These are phyloP conservation scores for Aureobasidium lini DNA, from an alignment of 2,329 filamentous ascomycete species.

Conservation along the genomic window DNA sequence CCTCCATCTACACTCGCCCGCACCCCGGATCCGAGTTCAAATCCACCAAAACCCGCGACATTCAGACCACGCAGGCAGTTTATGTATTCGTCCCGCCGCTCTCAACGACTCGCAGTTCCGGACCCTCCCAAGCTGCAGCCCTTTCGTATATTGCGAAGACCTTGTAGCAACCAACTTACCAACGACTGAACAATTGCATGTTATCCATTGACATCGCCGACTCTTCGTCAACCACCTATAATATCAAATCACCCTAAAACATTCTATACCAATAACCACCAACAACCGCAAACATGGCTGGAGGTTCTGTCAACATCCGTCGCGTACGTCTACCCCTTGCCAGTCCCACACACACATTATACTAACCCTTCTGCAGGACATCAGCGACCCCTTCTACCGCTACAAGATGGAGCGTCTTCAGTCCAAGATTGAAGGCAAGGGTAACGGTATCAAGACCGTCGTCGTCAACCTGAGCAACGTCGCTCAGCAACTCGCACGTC, in stretches of 20 bases:
- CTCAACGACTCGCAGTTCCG: constrained; percentile 88
- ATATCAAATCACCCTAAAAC: constrained; percentile 16
- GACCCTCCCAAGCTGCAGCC: constrained; percentile 91
- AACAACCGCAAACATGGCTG: constrained; percentile 71
- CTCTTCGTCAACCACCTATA: constrained; percentile 16
- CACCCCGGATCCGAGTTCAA: constrained; percentile 4
- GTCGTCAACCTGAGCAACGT: constrained; percentile 95
- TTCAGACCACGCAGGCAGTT: constrained; percentile 44
- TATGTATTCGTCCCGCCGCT: constrained; percentile 99
- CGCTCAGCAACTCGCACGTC: constrained; percentile 82
- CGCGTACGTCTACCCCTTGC: constrained; percentile 42
- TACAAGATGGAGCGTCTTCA: constrained; percentile 99
- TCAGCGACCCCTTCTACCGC: constrained; percentile 97
- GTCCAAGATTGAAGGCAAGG: constrained; percentile 99
- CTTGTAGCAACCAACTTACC: constrained; percentile 80
- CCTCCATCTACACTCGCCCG: neutral
- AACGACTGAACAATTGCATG: constrained; percentile 62
- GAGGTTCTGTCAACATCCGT: constrained; percentile 77
- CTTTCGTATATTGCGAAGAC: constrained; percentile 94
- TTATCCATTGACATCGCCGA: constrained; percentile 50
- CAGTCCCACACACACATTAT: neutral
- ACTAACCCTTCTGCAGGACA: constrained; percentile 49
- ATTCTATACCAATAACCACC: constrained; percentile 17
- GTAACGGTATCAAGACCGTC: constrained; percentile 98
- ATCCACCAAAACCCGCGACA: constrained; percentile 12